Evolutionary conservation across 306 rosid species (phyloP).

Genomic region (Benincasa hispida): DNA sequence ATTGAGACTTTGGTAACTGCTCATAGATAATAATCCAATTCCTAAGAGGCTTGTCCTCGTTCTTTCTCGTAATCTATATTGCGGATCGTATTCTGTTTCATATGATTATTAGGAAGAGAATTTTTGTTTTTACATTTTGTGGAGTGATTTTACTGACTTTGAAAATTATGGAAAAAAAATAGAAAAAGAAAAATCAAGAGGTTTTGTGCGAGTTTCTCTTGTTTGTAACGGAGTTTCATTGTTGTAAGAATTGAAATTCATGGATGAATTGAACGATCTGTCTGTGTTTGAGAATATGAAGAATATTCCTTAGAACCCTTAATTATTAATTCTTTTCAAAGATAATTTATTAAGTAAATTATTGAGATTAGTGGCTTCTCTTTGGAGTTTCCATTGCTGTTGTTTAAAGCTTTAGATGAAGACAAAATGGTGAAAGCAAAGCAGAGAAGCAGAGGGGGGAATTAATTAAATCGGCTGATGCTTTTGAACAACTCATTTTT

Average conservation of each 20-base stretch:
- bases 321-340: too few species aligned
- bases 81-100: not conserved
- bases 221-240: not conserved
- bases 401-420: not conserved
- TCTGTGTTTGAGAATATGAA: not conserved
- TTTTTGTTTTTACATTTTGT: not conserved
- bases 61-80: not conserved
- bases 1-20: slow-evolving; percentile 88
- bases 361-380: not conserved
- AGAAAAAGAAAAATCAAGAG: not conserved
- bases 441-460: not conserved
- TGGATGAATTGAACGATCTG: not conserved
- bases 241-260: not conserved
- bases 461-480: not conserved
- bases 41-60: not conserved
- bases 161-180: not conserved
- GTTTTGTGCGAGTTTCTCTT: slow-evolving; percentile 5
- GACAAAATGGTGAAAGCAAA: not conserved
- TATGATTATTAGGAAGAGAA: not conserved
- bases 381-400: not conserved
- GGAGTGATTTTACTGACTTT: not conserved
- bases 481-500: not conserved
- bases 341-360: not conserved
- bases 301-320: not conserved
- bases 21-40: slow-evolving; percentile 41